Conservation (phyloP, 108 stramenopile genomes). For the Nitzschia palea region DNA sequence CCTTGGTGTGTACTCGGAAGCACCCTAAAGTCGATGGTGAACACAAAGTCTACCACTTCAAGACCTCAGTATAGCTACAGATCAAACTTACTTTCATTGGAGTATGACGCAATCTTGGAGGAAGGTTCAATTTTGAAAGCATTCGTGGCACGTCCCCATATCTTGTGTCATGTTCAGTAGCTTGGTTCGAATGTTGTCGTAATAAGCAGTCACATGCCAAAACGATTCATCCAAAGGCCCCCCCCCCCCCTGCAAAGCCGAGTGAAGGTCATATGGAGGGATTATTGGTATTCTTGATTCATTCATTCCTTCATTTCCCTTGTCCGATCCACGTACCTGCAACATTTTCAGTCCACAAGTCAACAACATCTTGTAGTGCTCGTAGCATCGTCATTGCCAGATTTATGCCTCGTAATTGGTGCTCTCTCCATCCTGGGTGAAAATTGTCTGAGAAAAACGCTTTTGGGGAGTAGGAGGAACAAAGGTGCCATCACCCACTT, state of each 20-base stretch:
- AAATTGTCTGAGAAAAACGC: conserved; percentile 34
- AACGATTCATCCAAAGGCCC: conserved; percentile 74
- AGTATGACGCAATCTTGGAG: conserved; percentile 55
- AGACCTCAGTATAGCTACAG: neutral
- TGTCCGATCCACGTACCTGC: conserved; percentile 32
- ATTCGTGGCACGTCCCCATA: conserved; percentile 44
- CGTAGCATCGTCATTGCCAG: conserved; percentile 59
- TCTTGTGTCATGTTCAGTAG: conserved; percentile 21
- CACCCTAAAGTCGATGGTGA: conserved; percentile 36
- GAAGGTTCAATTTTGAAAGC: conserved; percentile 40
- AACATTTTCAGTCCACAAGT: conserved; percentile 64
- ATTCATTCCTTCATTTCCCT: neutral
- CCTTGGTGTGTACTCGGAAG: conserved; percentile 74
- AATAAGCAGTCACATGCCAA: conserved; percentile 69
- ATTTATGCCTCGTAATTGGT: conserved; percentile 64
- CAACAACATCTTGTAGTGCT: conserved; percentile 61
- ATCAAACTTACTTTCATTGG: conserved; percentile 48
- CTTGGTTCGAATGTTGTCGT: conserved; percentile 55
- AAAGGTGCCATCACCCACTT: conserved; percentile 37
- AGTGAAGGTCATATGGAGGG: neutral
- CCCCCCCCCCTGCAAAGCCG: conserved; percentile 40
- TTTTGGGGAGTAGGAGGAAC: conserved; percentile 30
- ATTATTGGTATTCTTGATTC: neutral
- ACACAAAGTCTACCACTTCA: neutral
- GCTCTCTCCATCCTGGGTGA: conserved; percentile 75